Evolutionary conservation across 495 filamentous ascomycete species (phyloP), one percentile per base, ranked within the genome.

Genomic region (Amphirosellinia nigrospora): DNA sequence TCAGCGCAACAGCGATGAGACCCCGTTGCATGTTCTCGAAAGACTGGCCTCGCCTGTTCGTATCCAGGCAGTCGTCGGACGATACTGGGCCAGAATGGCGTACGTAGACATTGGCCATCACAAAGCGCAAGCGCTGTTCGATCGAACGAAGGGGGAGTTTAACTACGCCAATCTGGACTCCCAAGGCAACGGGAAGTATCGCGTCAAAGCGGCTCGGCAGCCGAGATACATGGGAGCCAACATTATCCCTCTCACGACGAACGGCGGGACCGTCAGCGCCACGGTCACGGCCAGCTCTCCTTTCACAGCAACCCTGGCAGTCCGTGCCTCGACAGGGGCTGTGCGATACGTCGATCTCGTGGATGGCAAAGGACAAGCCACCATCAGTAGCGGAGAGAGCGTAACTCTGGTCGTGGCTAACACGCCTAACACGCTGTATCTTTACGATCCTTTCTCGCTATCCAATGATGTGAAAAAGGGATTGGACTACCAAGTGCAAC

Each of bases 21-120:
- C 81, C 32, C 82, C 82, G 19, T 72, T 84, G 23, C 82, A 83
- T 34, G 71, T 80, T 23, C 64, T 83, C 3, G 80, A 79, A 16
- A 73, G 81, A 53, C 64, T 80, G 46, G 69, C 72, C 55, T 65
- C 72, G 16, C 71, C 75, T 3, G 67, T 69, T 1, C 75, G 68
- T 41, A 78, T 83, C 45, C 82, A 83, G 71, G 70, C 77, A 5
- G 68, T 84, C 7, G 78, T 84, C 26, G 82, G 73, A 3, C 73
- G 80, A 5, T 84, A 84, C 71, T 84, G 81, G 82, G 82, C 82
- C 10, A 71, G 81, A 1, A 84, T 84, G 82, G 82, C 82, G 2
- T 83, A 80, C 55, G 79, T 83, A 2, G 82, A 84, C 43, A 79
- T 84, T 38, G 81, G 80, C 10, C 78, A 83, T 69, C 72, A 68